A percentile compares a stretch with the other conserved stretches of the same genome.
Evolutionary conservation across 2,329 filamentous ascomycete species (phyloP).

Genomic region (Laburnicola sp.): DNA sequence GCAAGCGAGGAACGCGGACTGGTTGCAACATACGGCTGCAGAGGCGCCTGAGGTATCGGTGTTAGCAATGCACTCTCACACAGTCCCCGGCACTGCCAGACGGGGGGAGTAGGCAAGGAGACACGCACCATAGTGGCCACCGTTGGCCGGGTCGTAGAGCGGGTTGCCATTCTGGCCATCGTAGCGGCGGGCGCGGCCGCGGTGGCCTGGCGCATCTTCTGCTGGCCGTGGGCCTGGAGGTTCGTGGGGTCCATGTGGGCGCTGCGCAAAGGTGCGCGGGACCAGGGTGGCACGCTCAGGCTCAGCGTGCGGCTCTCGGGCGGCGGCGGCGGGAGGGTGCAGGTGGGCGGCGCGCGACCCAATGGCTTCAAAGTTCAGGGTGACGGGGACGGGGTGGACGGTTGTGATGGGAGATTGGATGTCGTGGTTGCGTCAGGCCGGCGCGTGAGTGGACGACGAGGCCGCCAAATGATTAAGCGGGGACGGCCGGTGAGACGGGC

Average conservation of each 20-base stretch:
- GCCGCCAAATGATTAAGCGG: slow-evolving; percentile 29
- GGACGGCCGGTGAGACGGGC: slow-evolving; percentile 18
- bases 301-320: slow-evolving; percentile 16
- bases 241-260: slow-evolving; percentile 44
- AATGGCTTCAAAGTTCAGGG: slow-evolving; percentile 26
- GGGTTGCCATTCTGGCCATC: slow-evolving; percentile 56
- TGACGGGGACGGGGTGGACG: slow-evolving; percentile 25
- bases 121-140: slow-evolving; percentile 55
- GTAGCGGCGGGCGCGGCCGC: slow-evolving; percentile 49
- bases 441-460: slow-evolving; percentile 37
- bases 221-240: slow-evolving; percentile 42
- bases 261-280: slow-evolving; percentile 37
- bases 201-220: slow-evolving; percentile 41
- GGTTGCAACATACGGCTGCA: slow-evolving; percentile 60
- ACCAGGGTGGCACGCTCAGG: slow-evolving; percentile 28
- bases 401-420: slow-evolving; percentile 33
- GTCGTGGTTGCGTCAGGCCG: slow-evolving; percentile 40
- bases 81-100: slow-evolving; percentile 13
- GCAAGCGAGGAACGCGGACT: slow-evolving; percentile 19
- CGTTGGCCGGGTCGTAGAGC: slow-evolving; percentile 51
- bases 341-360: slow-evolving; percentile 23
- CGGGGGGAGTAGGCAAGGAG: slow-evolving; percentile 1
- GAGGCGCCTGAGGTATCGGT: slow-evolving; percentile 60
- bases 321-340: slow-evolving; percentile 23
- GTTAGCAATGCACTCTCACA: slow-evolving; percentile 23